A percentile compares a stretch with the other conserved stretches of the same genome.
Conservation (phyloP, 805 yeast genomes). For the Pichia cabralensis region DNA sequence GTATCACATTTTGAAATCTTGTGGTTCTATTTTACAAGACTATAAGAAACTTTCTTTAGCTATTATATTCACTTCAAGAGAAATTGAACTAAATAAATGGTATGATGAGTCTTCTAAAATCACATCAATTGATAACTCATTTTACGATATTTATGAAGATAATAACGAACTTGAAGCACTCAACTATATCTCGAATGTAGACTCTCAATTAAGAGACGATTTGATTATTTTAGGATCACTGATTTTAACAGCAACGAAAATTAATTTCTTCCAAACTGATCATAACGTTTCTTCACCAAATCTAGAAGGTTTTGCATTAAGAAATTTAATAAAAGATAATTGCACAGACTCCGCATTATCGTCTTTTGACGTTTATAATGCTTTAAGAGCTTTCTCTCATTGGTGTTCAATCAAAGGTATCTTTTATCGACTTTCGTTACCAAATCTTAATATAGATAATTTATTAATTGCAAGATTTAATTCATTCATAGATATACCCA, state of each 20-base stretch:
- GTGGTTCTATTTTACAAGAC: constrained; percentile 29
- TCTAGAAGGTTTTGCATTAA: constrained; percentile 36
- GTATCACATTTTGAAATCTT: constrained; percentile 30
- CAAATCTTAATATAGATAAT: constrained; percentile 28
- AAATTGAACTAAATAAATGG: constrained; percentile 40
- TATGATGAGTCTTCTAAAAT: constrained; percentile 35
- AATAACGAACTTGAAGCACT: constrained; percentile 25
- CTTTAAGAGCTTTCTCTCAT: constrained; percentile 42
- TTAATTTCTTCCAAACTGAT: constrained; percentile 46
- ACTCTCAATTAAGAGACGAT: constrained; percentile 13
- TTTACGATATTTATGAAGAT: constrained; percentile 26
- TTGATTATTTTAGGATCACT: constrained; percentile 35
- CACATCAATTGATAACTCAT: constrained; percentile 26
- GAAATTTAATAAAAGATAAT: constrained; percentile 27
- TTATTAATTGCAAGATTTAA: constrained; percentile 25
- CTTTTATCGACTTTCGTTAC: constrained; percentile 30
- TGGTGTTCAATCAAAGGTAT: constrained; percentile 46
- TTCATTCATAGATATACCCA: constrained; percentile 32
- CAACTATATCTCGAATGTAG: constrained; percentile 23
- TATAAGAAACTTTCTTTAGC: constrained; percentile 35
- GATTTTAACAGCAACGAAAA: constrained; percentile 35
- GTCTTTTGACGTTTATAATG: constrained; percentile 34
- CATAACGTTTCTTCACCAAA: constrained; percentile 40
- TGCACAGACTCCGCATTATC: constrained; percentile 30
- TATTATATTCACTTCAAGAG: constrained; percentile 40